Conservation (phyloP, 225 moss, liverwort and hornwort genomes). For the Marchantia paleacea region DNA sequence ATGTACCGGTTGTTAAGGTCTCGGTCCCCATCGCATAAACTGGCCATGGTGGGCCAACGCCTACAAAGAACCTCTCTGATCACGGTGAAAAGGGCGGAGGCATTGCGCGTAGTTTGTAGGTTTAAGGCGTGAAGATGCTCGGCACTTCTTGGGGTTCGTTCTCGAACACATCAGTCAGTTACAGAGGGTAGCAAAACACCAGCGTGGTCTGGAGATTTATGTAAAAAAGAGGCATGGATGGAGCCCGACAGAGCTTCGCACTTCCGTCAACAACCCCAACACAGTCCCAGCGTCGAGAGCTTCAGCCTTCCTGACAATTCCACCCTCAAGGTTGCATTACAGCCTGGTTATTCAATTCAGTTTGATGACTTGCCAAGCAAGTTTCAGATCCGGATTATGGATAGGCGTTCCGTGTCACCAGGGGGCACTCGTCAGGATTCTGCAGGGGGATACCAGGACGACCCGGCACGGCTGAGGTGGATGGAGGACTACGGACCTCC, state of each 20-base stretch:
- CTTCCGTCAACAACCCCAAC: neutral
- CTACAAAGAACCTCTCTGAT: neutral
- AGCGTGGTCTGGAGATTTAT: neutral
- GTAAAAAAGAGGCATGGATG: neutral
- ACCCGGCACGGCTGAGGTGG: neutral
- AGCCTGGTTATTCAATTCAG: constrained; percentile 8
- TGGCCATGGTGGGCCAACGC: too few species aligned
- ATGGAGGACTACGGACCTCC: constrained; percentile 23
- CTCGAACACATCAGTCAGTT: neutral
- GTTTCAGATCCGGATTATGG: constrained; percentile 18
- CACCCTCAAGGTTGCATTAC: constrained; percentile 6
- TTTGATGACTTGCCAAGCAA: constrained; percentile 15
- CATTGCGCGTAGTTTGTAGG: too few species aligned
- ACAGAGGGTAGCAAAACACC: neutral
- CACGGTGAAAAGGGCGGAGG: neutral
- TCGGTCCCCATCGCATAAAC: too few species aligned
- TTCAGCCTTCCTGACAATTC: constrained; percentile 3
- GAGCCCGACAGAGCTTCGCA: neutral
- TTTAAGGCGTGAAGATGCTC: neutral
- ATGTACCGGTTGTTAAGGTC: too few species aligned
- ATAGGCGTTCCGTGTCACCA: constrained; percentile 1
- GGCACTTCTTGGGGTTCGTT: too few species aligned
- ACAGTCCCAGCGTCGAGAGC: neutral
- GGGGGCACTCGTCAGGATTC: neutral
- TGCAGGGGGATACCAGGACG: neutral